phyloP scores from a whole-genome alignment of 345 rosid species.

The Brassica juncea region DNA sequence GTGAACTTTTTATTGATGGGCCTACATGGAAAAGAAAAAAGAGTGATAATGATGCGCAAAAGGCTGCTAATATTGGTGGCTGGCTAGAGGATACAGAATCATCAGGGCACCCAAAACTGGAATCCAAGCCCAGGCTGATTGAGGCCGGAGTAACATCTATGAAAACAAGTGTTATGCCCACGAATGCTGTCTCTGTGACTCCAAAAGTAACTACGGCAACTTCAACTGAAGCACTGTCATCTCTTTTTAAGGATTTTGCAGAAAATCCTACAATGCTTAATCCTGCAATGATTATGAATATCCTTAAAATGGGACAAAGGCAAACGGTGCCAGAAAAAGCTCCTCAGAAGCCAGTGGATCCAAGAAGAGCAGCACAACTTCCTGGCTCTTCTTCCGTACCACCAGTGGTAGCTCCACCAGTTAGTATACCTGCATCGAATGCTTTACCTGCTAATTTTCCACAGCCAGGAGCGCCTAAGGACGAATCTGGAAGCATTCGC shows the following conservation, averaged over 20 bases:
- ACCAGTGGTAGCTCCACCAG: constrained; percentile 45
- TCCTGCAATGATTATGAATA: constrained; percentile 67
- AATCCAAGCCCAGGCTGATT: constrained; percentile 45
- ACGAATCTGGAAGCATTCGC: constrained; percentile 66
- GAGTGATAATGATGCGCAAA: constrained; percentile 48
- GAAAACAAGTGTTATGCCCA: constrained; percentile 39
- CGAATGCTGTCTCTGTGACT: constrained; percentile 39
- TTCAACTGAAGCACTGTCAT: constrained; percentile 46
- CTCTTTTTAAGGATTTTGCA: constrained; percentile 13
- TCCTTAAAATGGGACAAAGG: constrained; percentile 75
- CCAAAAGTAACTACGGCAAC: constrained; percentile 42
- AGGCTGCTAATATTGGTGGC: constrained; percentile 55
- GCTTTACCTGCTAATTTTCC: constrained; percentile 48
- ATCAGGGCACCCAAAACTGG: constrained; percentile 34
- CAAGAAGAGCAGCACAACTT: constrained; percentile 46
- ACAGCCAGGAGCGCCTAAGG: constrained; percentile 60
- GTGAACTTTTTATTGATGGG: constrained; percentile 54
- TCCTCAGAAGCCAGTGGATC: constrained; percentile 37
- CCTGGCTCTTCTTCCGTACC: constrained; percentile 46
- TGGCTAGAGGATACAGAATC: constrained; percentile 63
- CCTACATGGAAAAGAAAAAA: constrained; percentile 64
- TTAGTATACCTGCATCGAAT: constrained; percentile 40
- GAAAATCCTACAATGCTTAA: constrained; percentile 71
- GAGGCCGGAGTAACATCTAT: constrained; percentile 46
- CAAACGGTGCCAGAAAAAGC: constrained; percentile 53